These are phyloP conservation scores for Claviceps monticola DNA, from an alignment of 2,329 filamentous ascomycete genomes.

Conservation along the genomic window DNA sequence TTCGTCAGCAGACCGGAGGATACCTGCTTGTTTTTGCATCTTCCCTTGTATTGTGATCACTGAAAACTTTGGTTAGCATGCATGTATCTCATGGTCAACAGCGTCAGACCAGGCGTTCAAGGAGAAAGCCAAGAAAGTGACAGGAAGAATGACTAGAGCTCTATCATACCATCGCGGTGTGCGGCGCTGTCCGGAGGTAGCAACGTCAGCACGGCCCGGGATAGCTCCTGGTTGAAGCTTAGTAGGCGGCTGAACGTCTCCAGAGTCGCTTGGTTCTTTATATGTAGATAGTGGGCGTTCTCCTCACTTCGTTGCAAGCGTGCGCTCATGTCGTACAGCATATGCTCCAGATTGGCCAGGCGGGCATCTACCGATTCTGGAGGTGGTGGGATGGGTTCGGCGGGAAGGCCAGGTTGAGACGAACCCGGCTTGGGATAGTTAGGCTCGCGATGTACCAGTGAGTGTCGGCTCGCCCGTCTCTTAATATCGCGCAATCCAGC, in stretches of 20 bases:
- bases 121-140: constrained; percentile 12
- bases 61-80: constrained; percentile 13
- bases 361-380: constrained; percentile 67
- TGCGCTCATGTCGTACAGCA: constrained; percentile 63
- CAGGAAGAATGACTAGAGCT: background rate
- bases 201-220: constrained; percentile 58
- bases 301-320: constrained; percentile 76
- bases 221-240: constrained; percentile 75
- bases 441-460: constrained; percentile 86
- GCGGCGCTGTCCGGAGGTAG: constrained; percentile 64
- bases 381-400: constrained; percentile 58
- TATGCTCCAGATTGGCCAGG: constrained; percentile 64
- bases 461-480: constrained; percentile 80
- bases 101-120: background rate
- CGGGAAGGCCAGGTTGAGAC: constrained; percentile 73
- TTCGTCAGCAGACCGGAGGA: constrained; percentile 43
- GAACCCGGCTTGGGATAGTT: constrained; percentile 59
- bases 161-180: constrained; percentile 62
- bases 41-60: constrained; percentile 44
- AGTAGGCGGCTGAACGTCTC: constrained; percentile 60
- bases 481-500: constrained; percentile 90
- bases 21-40: constrained; percentile 46
- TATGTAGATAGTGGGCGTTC: constrained; percentile 60
- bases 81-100: background rate
- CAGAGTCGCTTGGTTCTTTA: constrained; percentile 68